phyloP scores from a whole-genome alignment of 2,329 filamentous ascomycete species.

The Tolypocladium album region DNA sequence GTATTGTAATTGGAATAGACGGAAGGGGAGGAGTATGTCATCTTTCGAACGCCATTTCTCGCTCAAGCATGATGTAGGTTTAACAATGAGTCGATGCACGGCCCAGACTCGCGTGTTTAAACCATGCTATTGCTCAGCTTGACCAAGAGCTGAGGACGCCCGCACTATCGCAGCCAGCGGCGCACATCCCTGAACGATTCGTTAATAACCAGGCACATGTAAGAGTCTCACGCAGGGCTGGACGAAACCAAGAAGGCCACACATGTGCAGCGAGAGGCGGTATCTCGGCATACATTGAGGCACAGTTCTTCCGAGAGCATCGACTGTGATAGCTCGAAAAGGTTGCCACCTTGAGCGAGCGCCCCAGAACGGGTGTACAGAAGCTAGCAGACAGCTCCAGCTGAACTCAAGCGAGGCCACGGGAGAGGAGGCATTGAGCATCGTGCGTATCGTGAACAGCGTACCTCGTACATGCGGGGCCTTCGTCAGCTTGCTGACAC shows the following conservation, averaged over 20 bases:
- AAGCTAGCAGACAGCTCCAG: not conserved
- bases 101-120: not conserved
- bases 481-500: not conserved
- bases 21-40: not conserved
- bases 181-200: not conserved
- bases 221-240: not conserved
- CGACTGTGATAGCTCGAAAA: not conserved
- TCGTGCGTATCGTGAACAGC: not conserved
- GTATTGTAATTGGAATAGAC: not conserved
- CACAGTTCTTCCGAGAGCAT: not conserved
- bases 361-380: no score
- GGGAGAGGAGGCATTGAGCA: not conserved
- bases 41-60: not conserved
- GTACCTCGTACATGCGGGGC: not conserved
- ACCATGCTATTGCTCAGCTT: not conserved
- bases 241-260: not conserved
- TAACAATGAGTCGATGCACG: not conserved
- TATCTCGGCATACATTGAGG: not conserved
- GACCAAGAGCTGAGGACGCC: not conserved
- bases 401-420: not conserved
- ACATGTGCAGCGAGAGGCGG: not conserved
- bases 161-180: not conserved
- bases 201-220: not conserved
- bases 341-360: not conserved
- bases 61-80: not conserved